These are phyloP conservation scores for Zymoseptoria passerinii DNA, from an alignment of 2,329 filamentous ascomycete species.

Conservation along the genomic window DNA sequence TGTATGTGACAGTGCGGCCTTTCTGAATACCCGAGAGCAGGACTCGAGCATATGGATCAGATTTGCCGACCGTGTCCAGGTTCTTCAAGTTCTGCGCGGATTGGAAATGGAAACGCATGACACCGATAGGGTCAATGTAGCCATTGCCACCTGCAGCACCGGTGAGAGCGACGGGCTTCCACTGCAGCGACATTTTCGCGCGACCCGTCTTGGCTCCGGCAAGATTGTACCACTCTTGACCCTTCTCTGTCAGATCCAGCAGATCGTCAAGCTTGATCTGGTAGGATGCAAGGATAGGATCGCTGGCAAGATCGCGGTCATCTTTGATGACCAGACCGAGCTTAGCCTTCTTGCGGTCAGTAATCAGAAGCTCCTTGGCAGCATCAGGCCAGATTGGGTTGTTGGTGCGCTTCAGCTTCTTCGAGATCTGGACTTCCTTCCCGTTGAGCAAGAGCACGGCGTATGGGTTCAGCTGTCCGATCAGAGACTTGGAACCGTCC, in stretches of 20 bases:
- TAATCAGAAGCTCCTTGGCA: slow-evolving; percentile 89
- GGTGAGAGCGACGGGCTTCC: slow-evolving; percentile 86
- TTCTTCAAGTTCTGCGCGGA: slow-evolving; percentile 77
- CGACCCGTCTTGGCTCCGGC: slow-evolving; percentile 72
- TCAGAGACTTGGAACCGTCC: slow-evolving; percentile 82
- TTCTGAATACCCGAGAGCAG: slow-evolving; percentile 85
- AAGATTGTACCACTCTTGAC: slow-evolving; percentile 93
- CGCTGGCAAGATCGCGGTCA: slow-evolving; percentile 73
- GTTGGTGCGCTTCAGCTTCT: slow-evolving; percentile 93
- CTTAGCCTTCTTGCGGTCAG: slow-evolving; percentile 81
- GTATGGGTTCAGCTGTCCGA: slow-evolving; percentile 87
- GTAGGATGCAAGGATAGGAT: slow-evolving; percentile 82
- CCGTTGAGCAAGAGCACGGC: slow-evolving; percentile 81
- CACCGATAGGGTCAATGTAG: slow-evolving; percentile 87
- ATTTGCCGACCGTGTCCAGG: slow-evolving; percentile 91
- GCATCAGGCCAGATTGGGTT: slow-evolving; percentile 94
- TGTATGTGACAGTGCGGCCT: slow-evolving; percentile 86
- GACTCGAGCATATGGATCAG: slow-evolving; percentile 86
- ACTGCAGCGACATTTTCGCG: slow-evolving; percentile 83
- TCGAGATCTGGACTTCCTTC: slow-evolving; percentile 80
- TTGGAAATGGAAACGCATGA: slow-evolving; percentile 89
- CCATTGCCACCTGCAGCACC: slow-evolving; percentile 70
- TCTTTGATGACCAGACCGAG: slow-evolving; percentile 92
- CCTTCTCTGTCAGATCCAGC: slow-evolving; percentile 80
- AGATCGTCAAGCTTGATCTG: slow-evolving; percentile 94